Percentiles rank a stretch among this genome's conserved stretches.
Evolutionary conservation across 768 basidiomycete genomes (phyloP).

Genomic region (Collybia sp.): DNA sequence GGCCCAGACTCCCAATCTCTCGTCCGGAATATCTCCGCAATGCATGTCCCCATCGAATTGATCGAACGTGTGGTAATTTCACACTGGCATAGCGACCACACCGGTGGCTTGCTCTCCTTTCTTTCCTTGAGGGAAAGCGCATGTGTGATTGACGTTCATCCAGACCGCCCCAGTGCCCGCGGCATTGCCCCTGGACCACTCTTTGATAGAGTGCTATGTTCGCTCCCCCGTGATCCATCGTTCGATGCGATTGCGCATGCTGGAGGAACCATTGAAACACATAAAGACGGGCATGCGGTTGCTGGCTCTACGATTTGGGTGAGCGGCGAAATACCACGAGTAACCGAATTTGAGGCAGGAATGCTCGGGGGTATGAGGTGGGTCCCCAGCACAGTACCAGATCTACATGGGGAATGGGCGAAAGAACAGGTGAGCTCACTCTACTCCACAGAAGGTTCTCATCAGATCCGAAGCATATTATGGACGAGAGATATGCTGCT

Average conservation of each 20-base stretch:
- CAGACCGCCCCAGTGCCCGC: slow-evolving; percentile 65
- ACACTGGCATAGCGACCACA: slow-evolving; percentile 78
- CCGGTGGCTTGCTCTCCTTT: slow-evolving; percentile 69
- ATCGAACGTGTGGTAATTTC: slow-evolving; percentile 68
- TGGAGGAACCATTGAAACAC: slow-evolving; percentile 53
- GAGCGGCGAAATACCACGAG: slow-evolving; percentile 76
- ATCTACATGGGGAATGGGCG: slow-evolving; percentile 39
- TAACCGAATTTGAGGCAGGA: slow-evolving; percentile 65
- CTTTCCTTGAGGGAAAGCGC: slow-evolving; percentile 18
- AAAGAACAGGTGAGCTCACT: slow-evolving; percentile 44
- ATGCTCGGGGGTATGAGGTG: slow-evolving; percentile 66
- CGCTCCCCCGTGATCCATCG: slow-evolving; percentile 66
- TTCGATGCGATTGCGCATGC: slow-evolving; percentile 56
- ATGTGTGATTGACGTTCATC: slow-evolving; percentile 71
- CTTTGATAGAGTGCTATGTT: slow-evolving; percentile 50
- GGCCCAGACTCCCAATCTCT: slow-evolving; percentile 77
- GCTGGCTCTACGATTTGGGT: slow-evolving; percentile 64
- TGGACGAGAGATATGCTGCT: slow-evolving; percentile 79
- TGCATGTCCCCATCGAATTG: slow-evolving; percentile 48
- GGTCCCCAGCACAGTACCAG: slow-evolving; percentile 21
- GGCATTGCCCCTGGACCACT: slow-evolving; percentile 68
- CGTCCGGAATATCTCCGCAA: slow-evolving; percentile 61
- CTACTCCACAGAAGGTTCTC: background rate
- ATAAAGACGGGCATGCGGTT: slow-evolving; percentile 58
- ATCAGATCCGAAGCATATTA: slow-evolving; percentile 48